Evolutionary conservation across 2,329 filamentous ascomycete species (phyloP).

Genomic region (Periconia sp.): DNA sequence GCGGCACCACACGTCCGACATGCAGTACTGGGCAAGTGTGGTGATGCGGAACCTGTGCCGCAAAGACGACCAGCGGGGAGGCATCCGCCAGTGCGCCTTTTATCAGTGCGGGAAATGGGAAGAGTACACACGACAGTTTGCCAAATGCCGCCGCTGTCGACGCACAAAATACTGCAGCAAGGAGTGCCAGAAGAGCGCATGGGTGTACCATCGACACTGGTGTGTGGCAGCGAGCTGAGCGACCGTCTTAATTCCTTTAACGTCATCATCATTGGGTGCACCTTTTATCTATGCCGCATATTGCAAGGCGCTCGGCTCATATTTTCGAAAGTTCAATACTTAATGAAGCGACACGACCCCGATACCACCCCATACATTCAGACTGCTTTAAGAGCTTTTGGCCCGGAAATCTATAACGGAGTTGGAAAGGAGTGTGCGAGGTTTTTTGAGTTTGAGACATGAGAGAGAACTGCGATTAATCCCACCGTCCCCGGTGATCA

Average conservation of each 20-base stretch:
- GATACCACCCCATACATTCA: constrained; percentile 40
- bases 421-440: constrained; percentile 18
- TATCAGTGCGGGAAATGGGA: constrained; percentile 99
- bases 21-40: constrained; percentile 99
- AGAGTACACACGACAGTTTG: constrained; percentile 93
- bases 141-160: constrained; percentile 94
- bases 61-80: constrained; percentile 92
- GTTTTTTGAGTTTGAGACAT: constrained; percentile 2
- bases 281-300: constrained; percentile 47
- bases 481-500: constrained; percentile 9
- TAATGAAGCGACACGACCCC: constrained; percentile 48
- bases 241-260: constrained; percentile 25
- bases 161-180: constrained; percentile 99
- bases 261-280: constrained; percentile 38
- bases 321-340: constrained; percentile 42
- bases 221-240: constrained; percentile 73
- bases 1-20: constrained; percentile 90
- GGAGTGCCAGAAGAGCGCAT: constrained; percentile 98
- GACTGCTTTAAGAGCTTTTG: constrained; percentile 33
- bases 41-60: constrained; percentile 99
- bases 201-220: constrained; percentile 98
- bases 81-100: constrained; percentile 96
- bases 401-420: constrained; percentile 31
- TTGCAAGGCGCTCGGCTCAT: constrained; percentile 48
- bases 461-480: constrained; percentile 5